A percentile compares a stretch with the other conserved stretches of the same genome.
Conservation (phyloP, 2,329 filamentous ascomycete species). For the Ophiocordyceps australis region DNA sequence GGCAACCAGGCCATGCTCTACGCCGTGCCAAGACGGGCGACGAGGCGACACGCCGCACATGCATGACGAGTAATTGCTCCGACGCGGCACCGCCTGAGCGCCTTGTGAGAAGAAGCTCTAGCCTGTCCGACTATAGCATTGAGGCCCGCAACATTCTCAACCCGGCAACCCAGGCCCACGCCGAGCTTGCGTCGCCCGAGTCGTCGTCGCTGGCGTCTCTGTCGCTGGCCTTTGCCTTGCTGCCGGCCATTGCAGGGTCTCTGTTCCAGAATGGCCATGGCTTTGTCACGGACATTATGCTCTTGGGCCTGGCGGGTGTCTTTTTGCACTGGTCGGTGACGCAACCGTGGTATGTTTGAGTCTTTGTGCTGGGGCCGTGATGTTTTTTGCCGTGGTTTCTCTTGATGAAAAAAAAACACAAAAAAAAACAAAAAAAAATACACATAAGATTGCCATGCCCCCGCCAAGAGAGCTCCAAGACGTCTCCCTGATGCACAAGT, state of each 20-base stretch:
- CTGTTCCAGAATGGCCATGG: conserved; percentile 72
- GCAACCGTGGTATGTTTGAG: conserved; percentile 74
- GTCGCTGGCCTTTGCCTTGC: conserved; percentile 66
- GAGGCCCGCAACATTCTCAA: conserved; percentile 55
- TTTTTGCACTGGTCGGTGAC: conserved; percentile 89
- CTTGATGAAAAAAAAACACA: too few relatives aligned
- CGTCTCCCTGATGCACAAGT: too few relatives aligned
- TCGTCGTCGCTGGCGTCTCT: conserved; percentile 58
- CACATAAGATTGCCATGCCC: too few relatives aligned
- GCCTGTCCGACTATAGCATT: conserved; percentile 58
- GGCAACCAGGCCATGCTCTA: conserved; percentile 15
- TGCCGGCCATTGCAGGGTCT: conserved; percentile 72
- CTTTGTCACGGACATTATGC: conserved; percentile 68
- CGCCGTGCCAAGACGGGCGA: conserved; percentile 23
- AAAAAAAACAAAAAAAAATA: too few relatives aligned
- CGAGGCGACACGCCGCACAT: conserved; percentile 11
- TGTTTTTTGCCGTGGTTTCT: too few relatives aligned
- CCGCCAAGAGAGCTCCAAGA: too few relatives aligned
- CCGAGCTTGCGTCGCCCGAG: conserved; percentile 24
- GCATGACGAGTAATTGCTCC: too few relatives aligned
- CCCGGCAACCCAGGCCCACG: conserved; percentile 16
- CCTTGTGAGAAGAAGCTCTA: conserved; percentile 61
- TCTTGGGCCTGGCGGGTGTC: conserved; percentile 62
- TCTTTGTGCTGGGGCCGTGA: not conserved
- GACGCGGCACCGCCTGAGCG: conserved; percentile 24